Conservation (phyloP, 2,329 filamentous ascomycete genomes). For the Phialocephala subalpina region DNA sequence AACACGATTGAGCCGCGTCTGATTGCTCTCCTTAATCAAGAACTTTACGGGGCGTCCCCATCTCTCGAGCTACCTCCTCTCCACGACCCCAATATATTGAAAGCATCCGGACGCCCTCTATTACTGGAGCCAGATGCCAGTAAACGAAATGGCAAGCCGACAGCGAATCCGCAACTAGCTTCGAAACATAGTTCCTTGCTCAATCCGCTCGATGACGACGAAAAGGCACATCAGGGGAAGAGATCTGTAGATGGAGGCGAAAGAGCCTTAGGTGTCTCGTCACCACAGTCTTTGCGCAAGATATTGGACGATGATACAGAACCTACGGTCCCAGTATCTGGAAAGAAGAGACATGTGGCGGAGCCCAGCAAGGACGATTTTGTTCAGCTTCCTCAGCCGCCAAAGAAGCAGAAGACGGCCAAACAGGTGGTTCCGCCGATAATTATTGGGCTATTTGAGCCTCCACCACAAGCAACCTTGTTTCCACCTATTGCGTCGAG, state of each 20-base stretch:
- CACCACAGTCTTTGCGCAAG: conserved; percentile 44
- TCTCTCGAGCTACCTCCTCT: conserved; percentile 62
- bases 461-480: conserved; percentile 63
- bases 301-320: conserved; percentile 44
- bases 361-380: conserved; percentile 65
- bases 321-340: conserved; percentile 38
- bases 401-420: conserved; percentile 68
- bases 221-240: conserved; percentile 38
- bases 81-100: conserved; percentile 55
- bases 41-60: conserved; percentile 42
- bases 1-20: conserved; percentile 71
- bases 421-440: conserved; percentile 68
- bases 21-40: conserved; percentile 69
- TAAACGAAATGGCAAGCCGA: conserved; percentile 36
- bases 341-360: conserved; percentile 62
- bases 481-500: conserved; percentile 69
- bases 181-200: conserved; percentile 32
- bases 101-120: conserved; percentile 51
- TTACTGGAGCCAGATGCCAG: conserved; percentile 60
- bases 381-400: conserved; percentile 68
- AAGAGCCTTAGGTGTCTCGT: conserved; percentile 41
- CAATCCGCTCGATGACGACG: conserved; percentile 39
- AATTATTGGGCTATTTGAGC: conserved; percentile 69
- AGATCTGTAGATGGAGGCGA: conserved; percentile 28
- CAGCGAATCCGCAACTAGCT: conserved; percentile 27